Percentiles rank a stretch among this genome's conserved stretches.
Evolutionary conservation across 495 filamentous ascomycete genomes (phyloP).

Genomic region (Astrothelium subdiscretum): DNA sequence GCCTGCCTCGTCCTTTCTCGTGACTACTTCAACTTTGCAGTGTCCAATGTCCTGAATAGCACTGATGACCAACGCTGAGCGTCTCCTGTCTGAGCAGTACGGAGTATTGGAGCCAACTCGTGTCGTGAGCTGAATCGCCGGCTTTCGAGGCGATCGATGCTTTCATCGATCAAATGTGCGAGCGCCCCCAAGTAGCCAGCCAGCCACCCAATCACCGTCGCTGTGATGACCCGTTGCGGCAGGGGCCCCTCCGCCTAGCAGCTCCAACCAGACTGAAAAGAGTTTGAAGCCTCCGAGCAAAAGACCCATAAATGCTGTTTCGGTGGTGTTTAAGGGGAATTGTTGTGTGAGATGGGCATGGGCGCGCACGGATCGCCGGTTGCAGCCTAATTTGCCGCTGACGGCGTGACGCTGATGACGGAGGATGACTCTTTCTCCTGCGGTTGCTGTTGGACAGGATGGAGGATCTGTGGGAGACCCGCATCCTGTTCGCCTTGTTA

Average conservation of each 20-base stretch:
- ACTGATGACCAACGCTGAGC: not conserved
- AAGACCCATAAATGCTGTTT: not conserved
- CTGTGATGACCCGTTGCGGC: not conserved
- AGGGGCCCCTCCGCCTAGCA: not conserved
- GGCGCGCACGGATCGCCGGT: not conserved
- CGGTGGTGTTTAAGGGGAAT: not conserved
- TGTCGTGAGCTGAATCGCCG: not conserved
- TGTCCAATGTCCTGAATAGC: not conserved
- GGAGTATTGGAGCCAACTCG: not conserved
- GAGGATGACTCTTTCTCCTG: not conserved
- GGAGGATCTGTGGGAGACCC: not conserved
- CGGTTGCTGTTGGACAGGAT: not conserved
- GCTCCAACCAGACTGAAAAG: not conserved
- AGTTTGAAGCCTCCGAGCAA: not conserved
- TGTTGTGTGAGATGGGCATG: not conserved
- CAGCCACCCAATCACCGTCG: not conserved
- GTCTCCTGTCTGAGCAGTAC: not conserved
- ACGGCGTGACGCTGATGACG: not conserved
- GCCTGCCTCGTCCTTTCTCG: not conserved
- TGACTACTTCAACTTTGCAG: not conserved
- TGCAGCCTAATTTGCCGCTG: conserved; percentile 3
- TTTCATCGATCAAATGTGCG: not conserved
- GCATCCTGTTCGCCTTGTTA: not conserved
- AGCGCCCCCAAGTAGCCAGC: too few species aligned
- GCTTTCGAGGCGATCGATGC: not conserved